These are phyloP conservation scores for Pisolithus marmoratus DNA, from an alignment of 768 basidiomycete species.

Conservation along the genomic window DNA sequence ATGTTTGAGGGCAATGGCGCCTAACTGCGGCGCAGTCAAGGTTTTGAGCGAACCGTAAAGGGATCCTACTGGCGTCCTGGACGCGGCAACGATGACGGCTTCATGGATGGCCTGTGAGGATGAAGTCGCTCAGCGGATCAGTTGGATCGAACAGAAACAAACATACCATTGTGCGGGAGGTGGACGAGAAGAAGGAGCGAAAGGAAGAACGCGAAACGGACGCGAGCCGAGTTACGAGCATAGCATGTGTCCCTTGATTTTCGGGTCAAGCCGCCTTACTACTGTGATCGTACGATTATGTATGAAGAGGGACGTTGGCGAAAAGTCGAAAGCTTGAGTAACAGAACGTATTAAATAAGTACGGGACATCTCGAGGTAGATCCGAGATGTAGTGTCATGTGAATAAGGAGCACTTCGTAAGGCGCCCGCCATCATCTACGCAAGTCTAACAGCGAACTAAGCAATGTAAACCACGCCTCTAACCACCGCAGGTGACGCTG, in stretches of 20 bases:
- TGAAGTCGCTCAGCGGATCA: background rate
- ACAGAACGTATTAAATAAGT: too few relatives aligned
- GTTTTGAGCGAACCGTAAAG: conserved; percentile 86
- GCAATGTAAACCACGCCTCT: conserved; percentile 74
- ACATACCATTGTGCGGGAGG: conserved; percentile 48
- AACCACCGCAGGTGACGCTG: conserved; percentile 38
- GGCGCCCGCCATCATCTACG: conserved; percentile 11
- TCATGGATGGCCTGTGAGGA: conserved; percentile 48
- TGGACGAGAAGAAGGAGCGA: conserved; percentile 31
- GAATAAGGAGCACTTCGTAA: conserved; percentile 1
- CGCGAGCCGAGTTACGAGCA: conserved; percentile 41
- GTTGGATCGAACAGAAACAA: background rate
- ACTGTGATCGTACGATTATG: background rate
- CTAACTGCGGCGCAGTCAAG: conserved; percentile 88
- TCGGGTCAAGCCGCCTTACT: conserved; percentile 17
- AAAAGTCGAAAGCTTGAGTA: too few relatives aligned
- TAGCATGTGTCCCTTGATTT: conserved; percentile 16
- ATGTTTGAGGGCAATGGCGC: conserved; percentile 82
- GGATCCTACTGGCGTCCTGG: conserved; percentile 91
- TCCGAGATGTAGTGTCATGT: conserved; percentile 3
- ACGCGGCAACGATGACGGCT: conserved; percentile 91
- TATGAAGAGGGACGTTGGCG: background rate
- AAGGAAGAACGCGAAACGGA: conserved; percentile 33
- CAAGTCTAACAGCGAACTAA: conserved; percentile 60
- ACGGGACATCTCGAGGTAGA: too few relatives aligned